Conservation (phyloP, 2,329 filamentous ascomycete species). For the Penicillium paneum region DNA sequence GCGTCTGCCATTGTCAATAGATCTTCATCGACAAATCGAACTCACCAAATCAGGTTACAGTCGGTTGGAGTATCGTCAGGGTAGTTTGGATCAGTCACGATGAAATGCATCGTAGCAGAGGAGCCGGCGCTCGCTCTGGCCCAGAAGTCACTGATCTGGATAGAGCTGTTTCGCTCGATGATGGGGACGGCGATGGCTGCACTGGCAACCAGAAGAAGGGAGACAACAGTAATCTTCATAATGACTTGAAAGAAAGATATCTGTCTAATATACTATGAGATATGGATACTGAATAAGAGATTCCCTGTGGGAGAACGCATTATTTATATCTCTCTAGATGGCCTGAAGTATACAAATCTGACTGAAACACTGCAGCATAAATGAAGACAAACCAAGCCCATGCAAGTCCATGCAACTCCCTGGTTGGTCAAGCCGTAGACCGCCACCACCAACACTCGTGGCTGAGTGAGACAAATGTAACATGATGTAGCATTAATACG, state of each 20-base stretch:
- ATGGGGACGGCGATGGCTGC: conserved; percentile 15
- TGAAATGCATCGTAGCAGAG: conserved; percentile 20
- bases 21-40: not conserved
- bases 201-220: conserved; percentile 15
- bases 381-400: not conserved
- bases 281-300: not conserved
- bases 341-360: not conserved
- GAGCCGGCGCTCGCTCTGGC: conserved; percentile 1
- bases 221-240: conserved; percentile 17
- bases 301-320: not conserved
- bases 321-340: not conserved
- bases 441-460: not conserved
- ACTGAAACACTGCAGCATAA: not conserved
- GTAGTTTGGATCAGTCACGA: conserved; percentile 23
- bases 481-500: not conserved
- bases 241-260: not conserved
- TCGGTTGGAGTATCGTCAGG: conserved; percentile 25
- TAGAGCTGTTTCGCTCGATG: conserved; percentile 2
- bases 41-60: conserved; percentile 26
- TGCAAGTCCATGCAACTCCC: not conserved
- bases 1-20: not conserved
- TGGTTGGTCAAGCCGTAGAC: not conserved
- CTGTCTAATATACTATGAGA: not conserved
- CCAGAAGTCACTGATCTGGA: conserved; percentile 18
- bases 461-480: not conserved